Conservation (phyloP, 2,329 filamentous ascomycete species). For the Cercospora zeina region DNA sequence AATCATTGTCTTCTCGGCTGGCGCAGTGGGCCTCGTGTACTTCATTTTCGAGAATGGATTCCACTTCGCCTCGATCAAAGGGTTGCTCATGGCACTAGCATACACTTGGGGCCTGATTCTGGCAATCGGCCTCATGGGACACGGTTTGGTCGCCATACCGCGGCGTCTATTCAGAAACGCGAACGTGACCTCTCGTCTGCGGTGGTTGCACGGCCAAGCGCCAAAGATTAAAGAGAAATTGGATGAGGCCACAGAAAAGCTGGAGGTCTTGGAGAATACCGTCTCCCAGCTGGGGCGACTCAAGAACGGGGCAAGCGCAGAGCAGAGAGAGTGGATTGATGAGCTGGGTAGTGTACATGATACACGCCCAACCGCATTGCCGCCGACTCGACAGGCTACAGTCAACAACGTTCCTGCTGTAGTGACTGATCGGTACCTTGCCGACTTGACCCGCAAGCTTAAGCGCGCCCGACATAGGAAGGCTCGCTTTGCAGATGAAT, state of each 20-base stretch:
- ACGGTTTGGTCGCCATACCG: slow-evolving; percentile 89
- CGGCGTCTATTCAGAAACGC: slow-evolving; percentile 76
- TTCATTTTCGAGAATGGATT: slow-evolving; percentile 77
- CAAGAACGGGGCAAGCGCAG: slow-evolving; percentile 72
- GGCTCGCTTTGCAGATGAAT: slow-evolving; percentile 79
- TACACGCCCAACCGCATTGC: slow-evolving; percentile 46
- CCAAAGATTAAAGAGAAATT: slow-evolving; percentile 83
- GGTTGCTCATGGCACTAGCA: slow-evolving; percentile 84
- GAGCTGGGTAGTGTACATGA: slow-evolving; percentile 81
- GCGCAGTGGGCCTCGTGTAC: slow-evolving; percentile 74
- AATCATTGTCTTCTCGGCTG: slow-evolving; percentile 71
- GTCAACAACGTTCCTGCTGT: slow-evolving; percentile 62
- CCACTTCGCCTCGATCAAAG: slow-evolving; percentile 72
- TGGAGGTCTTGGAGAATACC: slow-evolving; percentile 80
- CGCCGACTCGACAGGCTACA: slow-evolving; percentile 37
- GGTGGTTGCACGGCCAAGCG: slow-evolving; percentile 73
- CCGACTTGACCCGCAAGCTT: slow-evolving; percentile 80
- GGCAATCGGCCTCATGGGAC: slow-evolving; percentile 96
- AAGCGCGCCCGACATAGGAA: slow-evolving; percentile 80
- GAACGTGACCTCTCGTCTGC: slow-evolving; percentile 71
- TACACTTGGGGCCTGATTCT: slow-evolving; percentile 91
- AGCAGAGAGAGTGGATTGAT: slow-evolving; percentile 93
- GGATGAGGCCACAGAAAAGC: slow-evolving; percentile 74
- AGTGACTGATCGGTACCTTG: slow-evolving; percentile 89
- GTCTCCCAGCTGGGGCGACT: slow-evolving; percentile 75